Base-by-base conservation (phyloP, 768 basidiomycete genomes). In the Fibroporia radiculosa region DNA sequence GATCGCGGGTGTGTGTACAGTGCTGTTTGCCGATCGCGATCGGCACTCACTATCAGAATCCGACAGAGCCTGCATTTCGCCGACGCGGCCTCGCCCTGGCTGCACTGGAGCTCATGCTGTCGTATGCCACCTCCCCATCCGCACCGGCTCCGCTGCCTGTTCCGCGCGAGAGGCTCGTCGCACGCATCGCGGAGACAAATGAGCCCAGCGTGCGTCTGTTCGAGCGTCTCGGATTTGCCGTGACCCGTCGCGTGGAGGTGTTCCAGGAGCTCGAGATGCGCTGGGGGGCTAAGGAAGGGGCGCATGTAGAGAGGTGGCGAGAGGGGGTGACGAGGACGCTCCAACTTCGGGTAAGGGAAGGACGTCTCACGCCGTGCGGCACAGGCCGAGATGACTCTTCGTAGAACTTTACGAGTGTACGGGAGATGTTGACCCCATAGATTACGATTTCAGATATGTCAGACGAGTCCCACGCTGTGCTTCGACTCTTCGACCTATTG, bases 261-360 rank as follows among this genome's bases (percentile, higher is more conserved):
- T 97, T 93, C 52, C 68, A 74, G 27, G 90, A 97, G 63, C 75
- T 89, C 13, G 92, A 95, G 66, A 74, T 96, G 78, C 75, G 84
- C 22, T 62, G 56, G 47, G 39, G 37, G 38, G 41, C 33, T 5
- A 34, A 34, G 16, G 48, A 36, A 13, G 18, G n/a, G 25, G 47
- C 25, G 33, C 39, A 23, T 19, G n/a, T n/a, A n/a, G n/a, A n/a
- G n/a, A n/a, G n/a, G n/a, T 55, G 54, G 59, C 34, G 26, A 43
- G 41, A 31, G 4, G 56, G 55, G 10, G 42, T 39, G 32, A 32
- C 8, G 37, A 16, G 33, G 20, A 33, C n/a, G 4, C n/a, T 42
- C 12, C n/a, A n/a, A n/a, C n/a, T n/a, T n/a, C n/a, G n/a, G n/a
- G n/a, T n/a, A n/a, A n/a, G n/a, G n/a, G n/a, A n/a, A n/a, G n/a